Evolutionary conservation across 1,139 yeast species (phyloP), one percentile per base, ranked within the genome.

Genomic region (Geotrichum aggregatum): DNA sequence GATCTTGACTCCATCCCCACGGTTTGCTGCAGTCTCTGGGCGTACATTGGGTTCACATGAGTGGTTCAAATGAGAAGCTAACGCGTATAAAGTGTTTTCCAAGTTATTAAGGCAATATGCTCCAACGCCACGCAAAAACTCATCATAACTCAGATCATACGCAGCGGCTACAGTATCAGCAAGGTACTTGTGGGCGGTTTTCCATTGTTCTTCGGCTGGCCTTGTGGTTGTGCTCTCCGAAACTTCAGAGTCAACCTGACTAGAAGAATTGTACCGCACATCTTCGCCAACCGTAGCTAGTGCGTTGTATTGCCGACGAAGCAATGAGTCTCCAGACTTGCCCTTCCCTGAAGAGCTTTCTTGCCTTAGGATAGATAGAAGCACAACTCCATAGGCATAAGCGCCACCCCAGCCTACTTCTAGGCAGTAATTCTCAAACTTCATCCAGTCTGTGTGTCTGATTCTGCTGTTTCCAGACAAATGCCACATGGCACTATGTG

Each of bases 261-360:
- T 73, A 16, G 82, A 84, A 2, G 79, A 76, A 2, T 83, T 28
- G 44, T 19, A 13, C 59, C 94, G 75, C 2, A 76, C 67, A 44
- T 79, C 83, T 66, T 87, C 94, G 21, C 87, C 75, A 14, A 87
- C 82, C 50, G 78, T 74, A 1, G 94, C 92, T 78, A 86, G 77
- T 1, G 87, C 77, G 30, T 71, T 71, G 61, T 83, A 79, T 60
- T 80, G 82, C 21, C 69, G 65, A 26, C 59, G 56, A 16, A 73
- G 50, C 6, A 57, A 64, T 57, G 43, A 33, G 39, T 35, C 21
- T n/a, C 14, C 33, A 3, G 16, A 8, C 16, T 43, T 43, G 22
- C 49, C 49, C 22, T 36, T 24, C n/a, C 31, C 43, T 11, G 38
- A 2, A 3, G 24, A 21, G 3, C 76, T 66, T 43, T 79, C 84